These are phyloP conservation scores for Chalciporus piperatus DNA, from an alignment of 768 basidiomycete genomes.

Conservation along the genomic window DNA sequence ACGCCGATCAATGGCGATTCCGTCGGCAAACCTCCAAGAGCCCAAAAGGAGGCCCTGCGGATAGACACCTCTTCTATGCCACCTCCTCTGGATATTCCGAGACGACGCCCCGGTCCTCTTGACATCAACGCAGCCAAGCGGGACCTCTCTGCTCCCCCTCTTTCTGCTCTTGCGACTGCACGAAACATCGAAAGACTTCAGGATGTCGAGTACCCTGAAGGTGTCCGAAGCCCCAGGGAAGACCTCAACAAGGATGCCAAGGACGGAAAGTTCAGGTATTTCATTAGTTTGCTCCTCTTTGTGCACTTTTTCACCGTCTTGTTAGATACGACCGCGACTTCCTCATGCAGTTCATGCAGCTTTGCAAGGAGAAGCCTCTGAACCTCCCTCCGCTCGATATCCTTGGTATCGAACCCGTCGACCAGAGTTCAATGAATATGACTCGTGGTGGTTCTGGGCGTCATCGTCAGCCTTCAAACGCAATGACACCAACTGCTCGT, in stretches of 20 bases:
- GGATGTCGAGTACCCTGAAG: conserved; percentile 76
- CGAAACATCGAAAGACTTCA: conserved; percentile 81
- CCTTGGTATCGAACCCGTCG: conserved; percentile 83
- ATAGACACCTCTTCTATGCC: conserved; percentile 58
- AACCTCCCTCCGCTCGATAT: conserved; percentile 84
- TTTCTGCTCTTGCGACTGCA: conserved; percentile 74
- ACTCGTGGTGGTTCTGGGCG: conserved; percentile 65
- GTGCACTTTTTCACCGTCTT: conserved; percentile 8
- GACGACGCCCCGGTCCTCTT: conserved; percentile 67
- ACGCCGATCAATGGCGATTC: conserved; percentile 32
- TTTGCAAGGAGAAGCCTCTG: conserved; percentile 96
- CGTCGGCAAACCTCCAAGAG: conserved; percentile 39
- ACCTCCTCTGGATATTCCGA: conserved; percentile 36
- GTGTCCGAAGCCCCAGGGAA: conserved; percentile 74
- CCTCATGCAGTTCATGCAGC: conserved; percentile 91
- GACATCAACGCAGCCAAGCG: conserved; percentile 59
- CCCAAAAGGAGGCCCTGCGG: conserved; percentile 52
- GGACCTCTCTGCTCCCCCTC: conserved; percentile 30
- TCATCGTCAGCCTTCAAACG: conserved; percentile 45
- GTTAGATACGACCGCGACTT: conserved; percentile 94
- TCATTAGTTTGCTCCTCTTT: neutral
- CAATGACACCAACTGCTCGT: conserved; percentile 43
- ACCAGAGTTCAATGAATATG: conserved; percentile 49
- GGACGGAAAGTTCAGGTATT: conserved; percentile 86
- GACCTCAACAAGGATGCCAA: conserved; percentile 83